phyloP scores from a whole-genome alignment of 805 yeast species.

The Kazachstania kunashirensis region DNA sequence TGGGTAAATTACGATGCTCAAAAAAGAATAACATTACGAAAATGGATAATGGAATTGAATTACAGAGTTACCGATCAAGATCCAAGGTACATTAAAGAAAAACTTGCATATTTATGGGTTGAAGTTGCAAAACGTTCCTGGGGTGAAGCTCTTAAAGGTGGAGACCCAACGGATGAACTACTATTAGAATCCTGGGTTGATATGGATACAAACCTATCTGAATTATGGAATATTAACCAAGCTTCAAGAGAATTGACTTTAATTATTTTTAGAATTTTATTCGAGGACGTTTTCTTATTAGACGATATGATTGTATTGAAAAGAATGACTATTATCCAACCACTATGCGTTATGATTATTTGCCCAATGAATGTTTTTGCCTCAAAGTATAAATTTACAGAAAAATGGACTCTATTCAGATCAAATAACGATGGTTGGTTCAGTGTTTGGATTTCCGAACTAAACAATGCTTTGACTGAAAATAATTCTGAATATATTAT shows the following conservation, averaged over 20 bases:
- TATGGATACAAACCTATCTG: slow-evolving; percentile 72
- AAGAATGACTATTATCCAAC: slow-evolving; percentile 65
- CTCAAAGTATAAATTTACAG: slow-evolving; percentile 48
- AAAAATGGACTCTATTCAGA: slow-evolving; percentile 43
- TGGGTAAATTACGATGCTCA: slow-evolving; percentile 48
- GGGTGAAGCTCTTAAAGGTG: slow-evolving; percentile 58
- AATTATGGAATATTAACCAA: slow-evolving; percentile 59
- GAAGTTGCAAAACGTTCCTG: slow-evolving; percentile 82
- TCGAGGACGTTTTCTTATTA: slow-evolving; percentile 84
- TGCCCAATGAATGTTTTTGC: slow-evolving; percentile 60
- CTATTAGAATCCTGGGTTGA: slow-evolving; percentile 65
- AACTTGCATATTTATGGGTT: slow-evolving; percentile 85
- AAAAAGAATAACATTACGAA: slow-evolving; percentile 58
- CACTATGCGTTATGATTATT: slow-evolving; percentile 75
- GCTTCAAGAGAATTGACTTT: slow-evolving; percentile 68
- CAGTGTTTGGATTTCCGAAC: slow-evolving; percentile 51
- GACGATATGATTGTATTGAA: slow-evolving; percentile 87
- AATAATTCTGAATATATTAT: slow-evolving; percentile 44
- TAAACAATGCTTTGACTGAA: slow-evolving; percentile 37
- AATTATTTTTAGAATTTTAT: slow-evolving; percentile 71
- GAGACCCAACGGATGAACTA: slow-evolving; percentile 32
- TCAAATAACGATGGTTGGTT: slow-evolving; percentile 82
- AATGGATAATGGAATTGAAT: slow-evolving; percentile 78
- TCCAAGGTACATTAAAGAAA: slow-evolving; percentile 85
- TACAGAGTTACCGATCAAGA: slow-evolving; percentile 49